These are phyloP conservation scores for Teunomyces gatunensis DNA, from an alignment of 805 yeast species.

Conservation along the genomic window DNA sequence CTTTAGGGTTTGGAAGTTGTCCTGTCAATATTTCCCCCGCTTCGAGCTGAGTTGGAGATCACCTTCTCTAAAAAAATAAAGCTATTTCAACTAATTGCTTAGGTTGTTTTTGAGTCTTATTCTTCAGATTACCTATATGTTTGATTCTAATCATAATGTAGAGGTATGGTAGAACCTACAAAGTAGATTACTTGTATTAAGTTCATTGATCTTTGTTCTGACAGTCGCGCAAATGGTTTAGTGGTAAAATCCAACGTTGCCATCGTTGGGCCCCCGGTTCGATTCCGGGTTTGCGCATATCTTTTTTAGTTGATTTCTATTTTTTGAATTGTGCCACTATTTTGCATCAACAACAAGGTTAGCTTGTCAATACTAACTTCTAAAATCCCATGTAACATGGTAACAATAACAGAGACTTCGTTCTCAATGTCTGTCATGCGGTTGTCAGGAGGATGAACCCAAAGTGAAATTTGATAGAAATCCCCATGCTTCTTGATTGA, in stretches of 20 bases:
- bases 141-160: no score
- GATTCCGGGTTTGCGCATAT: conserved; percentile 20
- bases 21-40: no score
- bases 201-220: no score
- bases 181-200: no score
- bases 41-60: no score
- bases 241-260: conserved; percentile 24
- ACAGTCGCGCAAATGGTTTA: conserved; percentile 17
- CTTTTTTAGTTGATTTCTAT: conserved; percentile 4
- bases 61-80: no score
- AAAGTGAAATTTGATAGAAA: conserved; percentile 5
- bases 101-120: no score
- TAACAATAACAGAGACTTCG: conserved; percentile 2
- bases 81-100: no score
- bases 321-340: not conserved
- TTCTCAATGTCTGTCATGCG: not conserved
- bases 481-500: conserved; percentile 3
- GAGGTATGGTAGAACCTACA: no score
- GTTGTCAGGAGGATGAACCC: conserved; percentile 1
- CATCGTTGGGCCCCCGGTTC: conserved; percentile 25
- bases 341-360: not conserved
- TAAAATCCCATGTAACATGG: conserved; percentile 1
- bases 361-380: not conserved
- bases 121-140: no score
- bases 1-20: no score